Conservation (phyloP, 306 rosid genomes). For the Chamaecrista fasciculata region DNA sequence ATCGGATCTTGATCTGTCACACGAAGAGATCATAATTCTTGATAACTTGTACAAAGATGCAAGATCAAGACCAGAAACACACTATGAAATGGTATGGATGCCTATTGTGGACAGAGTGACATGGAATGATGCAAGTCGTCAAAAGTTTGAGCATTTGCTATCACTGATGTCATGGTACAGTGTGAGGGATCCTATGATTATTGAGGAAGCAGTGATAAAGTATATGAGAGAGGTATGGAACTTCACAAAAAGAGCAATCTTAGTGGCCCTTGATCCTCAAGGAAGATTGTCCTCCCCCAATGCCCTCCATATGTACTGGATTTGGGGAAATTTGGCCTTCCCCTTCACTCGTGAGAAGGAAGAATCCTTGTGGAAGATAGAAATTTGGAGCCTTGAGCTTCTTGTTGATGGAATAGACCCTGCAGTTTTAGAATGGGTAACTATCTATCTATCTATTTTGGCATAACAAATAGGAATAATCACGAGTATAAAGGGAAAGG, state of each 20-base stretch:
- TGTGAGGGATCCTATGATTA: conserved; percentile 11
- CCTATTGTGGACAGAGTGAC: neutral
- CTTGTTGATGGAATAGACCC: conserved; percentile 30
- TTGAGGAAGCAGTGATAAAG: conserved; percentile 10
- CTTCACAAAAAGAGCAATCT: neutral
- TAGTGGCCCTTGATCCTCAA: conserved; percentile 24
- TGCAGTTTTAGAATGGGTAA: conserved; percentile 6
- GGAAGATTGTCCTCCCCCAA: conserved; percentile 16
- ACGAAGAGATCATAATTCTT: conserved; percentile 19
- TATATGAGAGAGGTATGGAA: conserved; percentile 26
- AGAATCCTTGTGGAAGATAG: conserved; percentile 29
- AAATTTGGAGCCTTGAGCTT: conserved; percentile 24
- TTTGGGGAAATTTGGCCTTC: conserved; percentile 29
- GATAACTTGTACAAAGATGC: conserved; percentile 16
- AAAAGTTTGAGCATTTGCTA: conserved; percentile 13
- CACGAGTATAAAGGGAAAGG: too few species aligned
- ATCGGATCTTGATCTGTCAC: conserved; percentile 25
- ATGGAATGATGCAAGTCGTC: neutral
- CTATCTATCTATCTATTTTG: too few species aligned
- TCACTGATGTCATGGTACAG: conserved; percentile 25
- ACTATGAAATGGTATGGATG: conserved; percentile 27
- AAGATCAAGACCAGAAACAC: neutral
- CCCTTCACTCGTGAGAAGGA: conserved; percentile 19
- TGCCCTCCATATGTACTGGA: conserved; percentile 25
- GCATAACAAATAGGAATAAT: too few species aligned